These are phyloP conservation scores for Heracleum sosnowskyi DNA, from an alignment of 129 eudicot species.

Conservation along the genomic window DNA sequence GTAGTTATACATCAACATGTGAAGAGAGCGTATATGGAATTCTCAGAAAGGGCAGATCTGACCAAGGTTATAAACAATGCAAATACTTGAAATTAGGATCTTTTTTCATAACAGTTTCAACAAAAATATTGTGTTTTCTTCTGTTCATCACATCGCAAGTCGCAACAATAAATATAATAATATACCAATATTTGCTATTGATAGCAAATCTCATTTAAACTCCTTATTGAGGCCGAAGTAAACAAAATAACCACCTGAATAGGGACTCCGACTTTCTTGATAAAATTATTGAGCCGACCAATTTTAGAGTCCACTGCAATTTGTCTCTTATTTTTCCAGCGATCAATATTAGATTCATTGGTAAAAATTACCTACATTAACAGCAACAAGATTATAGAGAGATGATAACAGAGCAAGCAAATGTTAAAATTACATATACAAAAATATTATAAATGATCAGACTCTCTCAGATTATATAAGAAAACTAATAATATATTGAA, in stretches of 20 bases:
- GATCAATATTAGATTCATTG: conserved; percentile 86
- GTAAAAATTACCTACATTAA: conserved; percentile 73
- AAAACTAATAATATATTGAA: too few relatives aligned
- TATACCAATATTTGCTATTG: neutral
- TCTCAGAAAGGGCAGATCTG: neutral
- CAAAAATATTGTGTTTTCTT: neutral
- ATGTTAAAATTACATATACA: neutral
- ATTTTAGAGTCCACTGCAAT: conserved; percentile 90
- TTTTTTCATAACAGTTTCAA: neutral
- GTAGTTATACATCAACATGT: neutral
- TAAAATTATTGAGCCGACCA: conserved; percentile 73
- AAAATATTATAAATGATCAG: neutral
- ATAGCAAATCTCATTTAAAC: neutral
- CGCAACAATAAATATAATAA: neutral
- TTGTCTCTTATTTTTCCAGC: conserved; percentile 95
- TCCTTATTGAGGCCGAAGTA: neutral
- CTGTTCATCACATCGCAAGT: neutral
- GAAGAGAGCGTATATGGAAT: neutral
- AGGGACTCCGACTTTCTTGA: conserved; percentile 65
- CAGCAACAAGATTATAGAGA: neutral
- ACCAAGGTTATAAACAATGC: neutral
- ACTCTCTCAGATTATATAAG: too few relatives aligned
- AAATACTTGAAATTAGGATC: neutral
- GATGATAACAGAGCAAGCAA: neutral
- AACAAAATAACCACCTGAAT: conserved; percentile 51